These are phyloP conservation scores for Populus hybrid DNA, from an alignment of 441 rosid genomes.

Conservation along the genomic window DNA sequence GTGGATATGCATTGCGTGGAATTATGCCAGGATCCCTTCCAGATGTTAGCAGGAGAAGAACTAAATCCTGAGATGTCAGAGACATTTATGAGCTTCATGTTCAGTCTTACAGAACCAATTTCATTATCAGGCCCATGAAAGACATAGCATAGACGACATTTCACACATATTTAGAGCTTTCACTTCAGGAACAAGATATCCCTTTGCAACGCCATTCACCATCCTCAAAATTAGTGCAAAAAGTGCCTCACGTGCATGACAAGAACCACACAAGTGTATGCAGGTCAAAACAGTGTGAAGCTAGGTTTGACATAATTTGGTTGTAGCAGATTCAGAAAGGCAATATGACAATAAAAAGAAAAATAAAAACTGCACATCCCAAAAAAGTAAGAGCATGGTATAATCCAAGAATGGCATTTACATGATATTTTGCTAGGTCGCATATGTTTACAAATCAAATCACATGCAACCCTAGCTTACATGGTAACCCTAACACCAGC, in stretches of 20 bases:
- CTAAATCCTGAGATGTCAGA: constrained; percentile 57
- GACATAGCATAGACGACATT: neutral
- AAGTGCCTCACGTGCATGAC: neutral
- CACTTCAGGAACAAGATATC: neutral
- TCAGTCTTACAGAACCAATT: neutral
- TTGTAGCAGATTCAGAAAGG: neutral
- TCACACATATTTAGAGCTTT: neutral
- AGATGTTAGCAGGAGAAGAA: constrained; percentile 83
- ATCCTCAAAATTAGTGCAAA: neutral
- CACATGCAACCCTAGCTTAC: neutral
- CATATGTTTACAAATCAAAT: neutral
- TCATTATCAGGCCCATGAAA: neutral
- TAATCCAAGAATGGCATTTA: neutral
- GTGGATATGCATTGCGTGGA: constrained; percentile 86
- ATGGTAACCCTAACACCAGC: neutral
- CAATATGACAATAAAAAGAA: neutral
- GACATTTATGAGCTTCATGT: constrained; percentile 10
- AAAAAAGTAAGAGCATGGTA: neutral
- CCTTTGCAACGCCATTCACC: neutral
- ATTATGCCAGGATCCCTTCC: constrained; percentile 97
- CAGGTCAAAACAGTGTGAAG: neutral
- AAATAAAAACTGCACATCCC: neutral
- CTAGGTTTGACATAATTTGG: neutral
- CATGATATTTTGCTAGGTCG: neutral
- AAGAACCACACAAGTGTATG: neutral